Evolutionary conservation across 208 protist species (phyloP).

Genomic region (Crithidia mellificae): DNA sequence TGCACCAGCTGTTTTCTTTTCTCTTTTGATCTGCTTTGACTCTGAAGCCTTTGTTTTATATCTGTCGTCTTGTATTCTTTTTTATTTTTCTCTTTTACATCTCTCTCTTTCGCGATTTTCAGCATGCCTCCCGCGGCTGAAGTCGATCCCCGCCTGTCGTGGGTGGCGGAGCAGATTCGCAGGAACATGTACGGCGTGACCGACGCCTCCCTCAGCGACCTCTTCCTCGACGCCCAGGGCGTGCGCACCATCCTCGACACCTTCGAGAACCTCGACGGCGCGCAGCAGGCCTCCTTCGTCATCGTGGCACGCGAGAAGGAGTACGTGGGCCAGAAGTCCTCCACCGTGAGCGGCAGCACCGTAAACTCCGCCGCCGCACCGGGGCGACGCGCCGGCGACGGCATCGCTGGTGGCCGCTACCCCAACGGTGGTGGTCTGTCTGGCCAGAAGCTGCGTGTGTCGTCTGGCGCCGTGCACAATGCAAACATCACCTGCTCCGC

Average conservation of each 20-base stretch:
- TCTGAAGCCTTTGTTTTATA: no score
- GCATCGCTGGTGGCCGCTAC: slow-evolving; percentile 2
- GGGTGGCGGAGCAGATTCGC: slow-evolving; percentile 61
- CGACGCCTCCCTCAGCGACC: slow-evolving; percentile 49
- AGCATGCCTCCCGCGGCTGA: slow-evolving; percentile 12
- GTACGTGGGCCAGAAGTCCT: slow-evolving; percentile 8
- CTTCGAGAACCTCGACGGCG: slow-evolving; percentile 51
- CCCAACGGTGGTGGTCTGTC: background rate
- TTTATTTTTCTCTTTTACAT: background rate
- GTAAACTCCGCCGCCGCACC: background rate
- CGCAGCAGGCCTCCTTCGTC: slow-evolving; percentile 52
- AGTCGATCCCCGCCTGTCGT: slow-evolving; percentile 72
- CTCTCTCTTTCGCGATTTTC: slow-evolving; percentile 3
- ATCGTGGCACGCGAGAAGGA: slow-evolving; percentile 65
- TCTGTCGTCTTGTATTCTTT: slow-evolving; percentile 13
- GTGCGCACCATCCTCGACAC: slow-evolving; percentile 47
- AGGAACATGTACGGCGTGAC: slow-evolving; percentile 66
- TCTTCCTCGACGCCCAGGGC: slow-evolving; percentile 47
- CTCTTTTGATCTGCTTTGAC: no score
- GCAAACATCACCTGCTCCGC: slow-evolving; percentile 84
- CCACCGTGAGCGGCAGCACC: background rate
- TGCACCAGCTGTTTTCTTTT: no score
- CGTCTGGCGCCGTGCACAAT: slow-evolving; percentile 67
- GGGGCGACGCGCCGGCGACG: slow-evolving; percentile 5
- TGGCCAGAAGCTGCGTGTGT: slow-evolving; percentile 65